Percentiles rank a stretch among this genome's conserved stretches.
Conservation (phyloP, 2,329 filamentous ascomycete species). For the Camillea tinctor region DNA sequence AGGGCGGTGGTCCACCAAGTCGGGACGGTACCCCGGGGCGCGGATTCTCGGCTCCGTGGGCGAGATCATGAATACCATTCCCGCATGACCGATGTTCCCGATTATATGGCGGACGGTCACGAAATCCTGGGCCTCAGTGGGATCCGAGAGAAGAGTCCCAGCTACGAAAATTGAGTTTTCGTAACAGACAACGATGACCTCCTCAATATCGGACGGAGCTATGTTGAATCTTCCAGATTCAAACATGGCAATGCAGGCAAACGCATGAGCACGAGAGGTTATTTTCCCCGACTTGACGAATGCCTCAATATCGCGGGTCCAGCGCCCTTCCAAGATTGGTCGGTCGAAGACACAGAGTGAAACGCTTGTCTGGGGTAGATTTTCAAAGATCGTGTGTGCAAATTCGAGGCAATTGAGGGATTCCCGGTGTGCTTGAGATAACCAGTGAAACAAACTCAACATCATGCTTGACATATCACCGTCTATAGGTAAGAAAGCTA, state of each 20-base stretch:
- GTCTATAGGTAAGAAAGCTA: too few species aligned
- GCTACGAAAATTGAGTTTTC: constrained; percentile 11
- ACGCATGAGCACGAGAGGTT: not conserved
- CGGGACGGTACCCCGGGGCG: not conserved
- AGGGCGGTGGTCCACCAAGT: constrained; percentile 1
- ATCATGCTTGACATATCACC: too few species aligned
- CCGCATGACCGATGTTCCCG: constrained; percentile 7
- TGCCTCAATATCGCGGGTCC: not conserved
- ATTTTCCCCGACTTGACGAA: not conserved
- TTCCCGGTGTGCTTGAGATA: too few species aligned
- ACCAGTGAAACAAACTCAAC: too few species aligned
- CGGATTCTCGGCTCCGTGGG: constrained; percentile 3
- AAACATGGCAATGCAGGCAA: constrained; percentile 11
- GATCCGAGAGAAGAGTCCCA: constrained; percentile 2
- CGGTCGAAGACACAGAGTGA: not conserved
- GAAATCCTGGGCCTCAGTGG: not conserved
- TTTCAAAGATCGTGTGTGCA: too few species aligned
- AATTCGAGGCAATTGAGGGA: too few species aligned
- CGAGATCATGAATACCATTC: constrained; percentile 6
- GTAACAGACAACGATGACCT: constrained; percentile 2
- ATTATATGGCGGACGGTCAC: constrained; percentile 7
- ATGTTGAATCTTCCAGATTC: constrained; percentile 9
- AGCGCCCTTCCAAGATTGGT: not conserved
- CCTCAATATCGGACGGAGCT: not conserved
- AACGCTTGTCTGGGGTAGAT: too few species aligned